Evolutionary conservation across 129 eudicot species (phyloP), one percentile per base, ranked within the genome.

Genomic region (Centrapalus pauciflorus): DNA sequence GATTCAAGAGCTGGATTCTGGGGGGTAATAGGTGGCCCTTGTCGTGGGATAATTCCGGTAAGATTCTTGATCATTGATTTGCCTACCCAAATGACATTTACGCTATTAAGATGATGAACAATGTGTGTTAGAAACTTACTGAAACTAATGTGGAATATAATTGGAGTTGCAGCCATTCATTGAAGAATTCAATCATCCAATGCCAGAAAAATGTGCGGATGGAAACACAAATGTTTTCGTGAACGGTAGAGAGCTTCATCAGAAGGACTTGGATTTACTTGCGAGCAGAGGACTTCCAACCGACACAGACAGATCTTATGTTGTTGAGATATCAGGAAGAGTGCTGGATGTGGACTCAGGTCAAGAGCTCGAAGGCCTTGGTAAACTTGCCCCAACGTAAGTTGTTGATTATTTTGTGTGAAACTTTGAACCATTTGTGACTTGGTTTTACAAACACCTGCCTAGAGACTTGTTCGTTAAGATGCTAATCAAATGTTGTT

Each of bases 311-410:
- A 64, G 93, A 77, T 86, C 97, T 43, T 94, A 89, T 82, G 77
- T 89, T 3, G 16, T 94, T 54, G 99, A 89, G 78, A 94, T 94
- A 40, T 86, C 97, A 2, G 99, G 99, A 43, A 82, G 92, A 77
- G 90, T 94, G 35, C 67, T 94, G 0, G 99, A 94, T 55, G 99
- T 79, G 66, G 93, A 80, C 75, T 71, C 99, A 1, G 93, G 99
- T 71, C 82, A 77, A 83, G 97, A 94, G 85, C 93, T 94, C 3
- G 82, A 84, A 61, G 77, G 90, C 73, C 96, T 94, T 4, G 99
- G 99, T 71, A 89, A 89, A 75, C 96, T 94, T 74, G 99, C 99
- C 59, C 99, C 99, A 5, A 89, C 96, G 99, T 94, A 77, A 89
- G 95, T 64, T 34, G 35, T 25, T 9, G 4, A 49, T 43, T 55